Evolutionary conservation across 805 yeast species (phyloP), one percentile per base, ranked within the genome.

Genomic region (Lipomyces sp.): DNA sequence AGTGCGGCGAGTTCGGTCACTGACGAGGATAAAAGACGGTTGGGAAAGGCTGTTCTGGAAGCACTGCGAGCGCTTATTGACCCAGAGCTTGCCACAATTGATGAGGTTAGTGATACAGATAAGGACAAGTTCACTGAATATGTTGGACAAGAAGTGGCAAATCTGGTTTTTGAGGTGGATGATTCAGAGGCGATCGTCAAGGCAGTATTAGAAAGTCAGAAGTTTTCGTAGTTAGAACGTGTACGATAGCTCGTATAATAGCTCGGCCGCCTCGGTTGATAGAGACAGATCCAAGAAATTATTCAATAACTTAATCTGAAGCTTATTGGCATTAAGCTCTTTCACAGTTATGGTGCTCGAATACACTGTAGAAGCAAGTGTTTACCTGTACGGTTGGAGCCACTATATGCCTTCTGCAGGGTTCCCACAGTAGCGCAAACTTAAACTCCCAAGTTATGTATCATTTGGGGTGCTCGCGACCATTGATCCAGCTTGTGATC

Each of bases 31-130:
- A 81, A 80, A 58, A 76, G 78, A 10, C 76, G 83, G 18, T 79
- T 90, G 62, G 76, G 84, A 1, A 81, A 83, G 15, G 81, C 85
- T 8, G 77, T 87, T 0, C 70, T 91, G 6, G 87, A 85, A 33
- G 85, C 88, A 58, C 80, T 90, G 67, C 77, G 82, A 61, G 81
- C 80, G 34, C 79, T 90, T 69, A 58, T 68, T 24, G 71, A 68
- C 33, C 34, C 63, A 13, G 67, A 60, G 32, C 39, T 63, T 29
- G 80, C 81, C 55, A 75, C 79, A 1, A 67, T 73, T 55, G 63
- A 61, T 10, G 64, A 63, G 2, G 59, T 67, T 2, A 39, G 59
- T 1, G 63, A 57, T 0, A 62, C 37, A 15, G 70, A 59, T 13
- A 64, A 69, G 13, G 78, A 76, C 10, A 60, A 54, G 37, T 63